Base-by-base conservation (phyloP, 1,284 basidiomycete species). In the Rhodotorula sp. region DNA sequence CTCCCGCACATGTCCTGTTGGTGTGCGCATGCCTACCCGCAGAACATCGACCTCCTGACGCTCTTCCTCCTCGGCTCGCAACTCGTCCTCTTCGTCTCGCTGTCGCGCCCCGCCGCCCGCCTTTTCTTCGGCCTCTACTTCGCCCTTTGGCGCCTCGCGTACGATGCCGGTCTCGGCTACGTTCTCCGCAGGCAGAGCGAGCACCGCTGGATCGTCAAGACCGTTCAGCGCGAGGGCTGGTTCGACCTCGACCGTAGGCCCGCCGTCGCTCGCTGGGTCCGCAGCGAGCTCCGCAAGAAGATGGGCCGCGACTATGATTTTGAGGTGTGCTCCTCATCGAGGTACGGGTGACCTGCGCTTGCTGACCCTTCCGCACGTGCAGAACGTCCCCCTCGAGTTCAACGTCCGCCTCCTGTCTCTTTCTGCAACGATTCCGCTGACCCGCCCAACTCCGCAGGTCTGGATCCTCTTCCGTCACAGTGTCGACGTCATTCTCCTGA, bases 251-350 rank as follows among this genome's bases (percentile, higher is more conserved):
- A 63, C 89, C 91, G 15, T 37, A 27, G 22, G 39, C 63, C 61
- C 27, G 48, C 46, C 10, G 19, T 50, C 25, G 64, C 51, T 1
- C 82, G 85, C 55, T 98, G 94, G 95, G 91, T 97, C 80, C 87
- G 89, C 75, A 85, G 86, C 59, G 93, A 98, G 79, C 86, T 98
- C 13, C 88, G 86, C 48, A 92, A 90, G 41, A 98, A 97, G 85
- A 96, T 98, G 92, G 94, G 94, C 64, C 87, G 87, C 70, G 92
- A 93, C 78, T 98, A 97, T 82, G 89, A 90, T 21, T 97, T 96
- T 81, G 91, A 96, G 78, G 90, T 92, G 74, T 78, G 89, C 69
- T 61, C 39, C 25, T 39, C 32, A 27, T 44, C 27, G 22, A 19
- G 8, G 15, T 21, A 2, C 39, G 32, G 22, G 17, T 21, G n/a